Evolutionary conservation across 2,329 filamentous ascomycete genomes (phyloP).

Genomic region (Colletotrichum theobromicola): DNA sequence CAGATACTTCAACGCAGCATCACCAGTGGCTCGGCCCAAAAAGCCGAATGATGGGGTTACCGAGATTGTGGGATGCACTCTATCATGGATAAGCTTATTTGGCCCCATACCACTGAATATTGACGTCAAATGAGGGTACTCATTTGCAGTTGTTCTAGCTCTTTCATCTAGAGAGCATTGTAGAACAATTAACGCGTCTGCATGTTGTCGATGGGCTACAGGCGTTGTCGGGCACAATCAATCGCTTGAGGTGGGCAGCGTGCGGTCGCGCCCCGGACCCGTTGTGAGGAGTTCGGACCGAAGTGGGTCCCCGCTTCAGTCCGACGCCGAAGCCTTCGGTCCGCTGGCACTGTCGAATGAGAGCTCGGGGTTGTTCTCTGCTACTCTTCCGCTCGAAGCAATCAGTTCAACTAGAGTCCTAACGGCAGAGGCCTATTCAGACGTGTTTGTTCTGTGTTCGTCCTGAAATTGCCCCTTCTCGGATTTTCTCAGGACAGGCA

Average conservation of each 20-base stretch:
- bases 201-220: no score
- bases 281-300: not conserved
- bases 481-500: not conserved
- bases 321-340: not conserved
- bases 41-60: not conserved
- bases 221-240: not conserved
- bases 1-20: not conserved
- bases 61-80: not conserved
- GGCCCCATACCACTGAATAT: not conserved
- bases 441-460: not conserved
- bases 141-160: not conserved
- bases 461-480: not conserved
- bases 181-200: no score
- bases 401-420: not conserved
- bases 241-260: accelerated
- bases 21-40: not conserved
- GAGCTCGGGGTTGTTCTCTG: not conserved
- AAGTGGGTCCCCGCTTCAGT: not conserved
- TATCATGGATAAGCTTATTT: not conserved
- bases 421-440: not conserved
- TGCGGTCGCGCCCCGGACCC: not conserved
- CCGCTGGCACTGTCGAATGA: not conserved
- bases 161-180: no score
- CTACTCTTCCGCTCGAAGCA: accelerated
- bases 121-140: not conserved